Base-by-base conservation (phyloP, 306 rosid genomes). In the Gynostemma pentaphyllum region DNA sequence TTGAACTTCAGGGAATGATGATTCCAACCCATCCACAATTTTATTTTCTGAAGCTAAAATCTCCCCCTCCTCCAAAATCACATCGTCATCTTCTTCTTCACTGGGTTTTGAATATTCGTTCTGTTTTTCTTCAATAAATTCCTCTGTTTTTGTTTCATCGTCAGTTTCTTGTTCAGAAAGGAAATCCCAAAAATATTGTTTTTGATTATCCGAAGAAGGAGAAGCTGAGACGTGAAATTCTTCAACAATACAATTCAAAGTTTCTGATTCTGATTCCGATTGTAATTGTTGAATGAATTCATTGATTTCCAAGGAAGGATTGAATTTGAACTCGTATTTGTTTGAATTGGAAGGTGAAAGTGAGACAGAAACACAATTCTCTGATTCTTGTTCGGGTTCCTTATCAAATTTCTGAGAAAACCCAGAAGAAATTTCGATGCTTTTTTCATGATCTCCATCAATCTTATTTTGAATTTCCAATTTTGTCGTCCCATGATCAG, bases 151-250 rank as follows among this genome's bases (percentile, higher is more conserved):
- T n/a, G n/a, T n/a, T n/a, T n/a, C n/a, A n/a, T n/a, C n/a, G n/a
- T n/a, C n/a, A n/a, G n/a, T n/a, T n/a, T n/a, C n/a, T n/a, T n/a
- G n/a, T n/a, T n/a, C n/a, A n/a, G n/a, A n/a, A n/a, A n/a, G n/a
- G n/a, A n/a, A n/a, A n/a, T n/a, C n/a, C n/a, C 54, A 22, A 8
- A 48, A 48, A 48, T 48, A 48, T 10, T 48, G 9, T 29, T 2
- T n/a, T n/a, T n/a, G 62, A 9, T 55, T 53, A 28, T 13, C 61
- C n/a, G 61, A 53, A 49, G 55, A 49, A 49, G 55, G n/a, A 3
- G 55, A 49, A 53, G 22, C 62, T n/a, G 0, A 55, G 37, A 7
- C 7, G 62, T 4, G 30, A 7, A 55, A 55, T 30, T 55, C 26
- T 55, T 32, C 1, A 13, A 55, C 26, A 30, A 29, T 4, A 30